Percentiles rank a stretch among this genome's conserved stretches.
Conservation (phyloP, 306 rosid species). For the Rubus parviflorus region DNA sequence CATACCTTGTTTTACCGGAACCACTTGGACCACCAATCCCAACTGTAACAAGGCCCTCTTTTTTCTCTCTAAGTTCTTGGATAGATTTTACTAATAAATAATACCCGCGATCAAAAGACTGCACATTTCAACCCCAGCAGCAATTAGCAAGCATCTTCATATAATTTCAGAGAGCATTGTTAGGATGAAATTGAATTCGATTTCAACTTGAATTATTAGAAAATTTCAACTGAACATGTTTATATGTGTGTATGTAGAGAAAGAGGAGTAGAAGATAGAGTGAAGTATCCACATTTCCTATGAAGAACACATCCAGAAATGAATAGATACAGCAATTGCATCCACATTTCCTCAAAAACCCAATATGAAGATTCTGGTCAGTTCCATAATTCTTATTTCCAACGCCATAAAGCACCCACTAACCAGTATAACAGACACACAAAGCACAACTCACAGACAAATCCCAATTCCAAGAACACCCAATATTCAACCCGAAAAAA, state of each 20-base stretch:
- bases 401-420: background rate
- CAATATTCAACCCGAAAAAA: background rate
- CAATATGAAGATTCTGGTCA: background rate
- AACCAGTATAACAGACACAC: too few relatives aligned
- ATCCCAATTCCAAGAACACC: slow-evolving; percentile 17
- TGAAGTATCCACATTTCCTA: background rate
- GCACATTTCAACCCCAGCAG: slow-evolving; percentile 45
- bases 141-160: slow-evolving; percentile 14
- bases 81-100: slow-evolving; percentile 90
- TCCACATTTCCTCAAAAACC: slow-evolving; percentile 5
- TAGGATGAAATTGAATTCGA: background rate
- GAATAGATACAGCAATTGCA: background rate
- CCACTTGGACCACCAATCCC: slow-evolving; percentile 99
- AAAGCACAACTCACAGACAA: too few relatives aligned
- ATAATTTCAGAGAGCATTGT: background rate
- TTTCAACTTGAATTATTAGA: background rate
- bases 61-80: slow-evolving; percentile 95
- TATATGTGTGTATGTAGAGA: background rate
- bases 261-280: background rate
- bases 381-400: slow-evolving; percentile 11
- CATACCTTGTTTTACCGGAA: slow-evolving; percentile 93
- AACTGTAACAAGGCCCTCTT: slow-evolving; percentile 81
- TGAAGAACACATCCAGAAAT: background rate
- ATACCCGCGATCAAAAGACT: slow-evolving; percentile 98
- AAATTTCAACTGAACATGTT: background rate